phyloP scores from a whole-genome alignment of 1,139 yeast species.

The Pichia sp. region DNA sequence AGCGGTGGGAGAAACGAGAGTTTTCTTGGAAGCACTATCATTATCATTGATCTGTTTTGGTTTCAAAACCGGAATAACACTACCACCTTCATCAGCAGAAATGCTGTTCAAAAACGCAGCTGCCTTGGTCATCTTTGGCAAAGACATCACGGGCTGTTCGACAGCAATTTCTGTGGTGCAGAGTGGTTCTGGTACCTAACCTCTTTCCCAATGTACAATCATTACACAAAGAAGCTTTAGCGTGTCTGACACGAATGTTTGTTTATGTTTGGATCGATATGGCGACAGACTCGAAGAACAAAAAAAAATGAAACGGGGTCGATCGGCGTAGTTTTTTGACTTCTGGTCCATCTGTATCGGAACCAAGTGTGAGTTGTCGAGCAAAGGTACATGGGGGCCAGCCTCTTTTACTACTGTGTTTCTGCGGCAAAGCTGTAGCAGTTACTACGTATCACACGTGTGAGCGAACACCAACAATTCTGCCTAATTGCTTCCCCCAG shows the following conservation, averaged over 20 bases:
- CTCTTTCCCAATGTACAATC: too few species aligned
- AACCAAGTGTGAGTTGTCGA: too few species aligned
- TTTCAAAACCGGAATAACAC: neutral
- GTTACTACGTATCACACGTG: too few species aligned
- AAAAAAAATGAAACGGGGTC: too few species aligned
- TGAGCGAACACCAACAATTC: too few species aligned
- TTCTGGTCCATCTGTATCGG: too few species aligned
- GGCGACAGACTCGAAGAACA: neutral
- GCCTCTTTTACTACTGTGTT: too few species aligned
- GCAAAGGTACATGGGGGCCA: neutral
- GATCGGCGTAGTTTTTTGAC: too few species aligned
- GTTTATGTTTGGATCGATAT: slow-evolving; percentile 1
- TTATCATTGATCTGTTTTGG: neutral
- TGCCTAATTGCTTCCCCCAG: too few species aligned
- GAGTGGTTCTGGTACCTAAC: too few species aligned
- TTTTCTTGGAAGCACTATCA: neutral
- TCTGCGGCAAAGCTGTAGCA: too few species aligned
- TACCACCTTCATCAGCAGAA: neutral
- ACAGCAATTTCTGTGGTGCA: neutral
- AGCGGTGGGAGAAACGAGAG: slow-evolving; percentile 12
- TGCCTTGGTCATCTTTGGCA: slow-evolving; percentile 4
- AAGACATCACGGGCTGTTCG: neutral
- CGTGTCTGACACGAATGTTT: neutral
- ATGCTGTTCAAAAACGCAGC: slow-evolving; percentile 5
- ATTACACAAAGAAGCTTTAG: neutral